Evolutionary conservation across 208 protist genomes (phyloP), one percentile per base, ranked within the genome.

Genomic region (Trypanosoma conorhini): DNA sequence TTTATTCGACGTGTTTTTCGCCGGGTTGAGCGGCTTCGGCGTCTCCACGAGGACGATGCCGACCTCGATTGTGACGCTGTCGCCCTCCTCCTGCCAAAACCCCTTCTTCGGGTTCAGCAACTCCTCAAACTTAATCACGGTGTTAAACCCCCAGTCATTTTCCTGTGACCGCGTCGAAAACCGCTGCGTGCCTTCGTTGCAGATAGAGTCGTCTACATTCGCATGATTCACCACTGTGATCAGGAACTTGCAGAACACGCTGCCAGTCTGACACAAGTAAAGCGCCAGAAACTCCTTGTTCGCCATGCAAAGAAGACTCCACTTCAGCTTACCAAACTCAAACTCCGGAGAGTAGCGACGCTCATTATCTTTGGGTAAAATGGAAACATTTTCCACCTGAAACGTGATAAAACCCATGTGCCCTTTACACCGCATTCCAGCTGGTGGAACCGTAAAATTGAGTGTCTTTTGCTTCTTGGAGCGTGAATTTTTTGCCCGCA

Each of bases 61-160:
- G 21, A 96, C 91, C 70, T 94, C 83, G 69, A 96, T 96, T 5
- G 87, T 90, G 78, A 96, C 92, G 72, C 81, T 93, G 79, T 96
- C 91, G 31, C 66, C 74, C 19, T 87, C 87, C 1, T 81, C 62
- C 21, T 82, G 72, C 70, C 87, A 72, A 72, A 96, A 96, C 33
- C 91, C 91, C 40, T 92, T 87, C 19, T 68, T 70, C 17, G 87
- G 86, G 76, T 87, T 93, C 50, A 93, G 70, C 46, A 96, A 62
- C 48, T 94, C 85, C 7, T 81, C 70, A 67, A 96, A 91, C 76
- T 91, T 91, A 60, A 93, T 91, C 22, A 96, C 91, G 62, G 82
- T 92, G 79, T 94, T 94, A 79, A 96, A 96, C 28, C 91, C 91
- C 89, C 91, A 96, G 72, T 96, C 91, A 78, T 96, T 96, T 76